Conservation (phyloP, 345 rosid species). For the Corymbia maculata region DNA sequence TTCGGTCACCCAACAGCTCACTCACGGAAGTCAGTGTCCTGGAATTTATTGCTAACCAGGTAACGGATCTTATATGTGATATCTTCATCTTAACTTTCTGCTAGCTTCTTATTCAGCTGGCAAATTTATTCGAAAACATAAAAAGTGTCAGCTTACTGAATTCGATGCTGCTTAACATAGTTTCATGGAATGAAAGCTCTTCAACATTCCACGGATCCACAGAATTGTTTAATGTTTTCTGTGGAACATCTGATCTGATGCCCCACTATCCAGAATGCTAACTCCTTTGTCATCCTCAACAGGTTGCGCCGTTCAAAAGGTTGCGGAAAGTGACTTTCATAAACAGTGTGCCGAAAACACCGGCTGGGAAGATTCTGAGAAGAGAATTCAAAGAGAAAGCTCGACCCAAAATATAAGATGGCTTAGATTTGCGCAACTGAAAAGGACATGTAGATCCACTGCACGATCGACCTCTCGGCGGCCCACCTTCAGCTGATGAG, state of each 20-base stretch:
- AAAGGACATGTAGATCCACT: background rate
- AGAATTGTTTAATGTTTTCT: background rate
- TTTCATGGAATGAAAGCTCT: background rate
- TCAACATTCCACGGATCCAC: background rate
- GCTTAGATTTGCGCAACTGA: background rate
- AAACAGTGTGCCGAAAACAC: slow-evolving; percentile 15
- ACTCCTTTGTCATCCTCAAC: background rate
- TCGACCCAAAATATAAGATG: slow-evolving; percentile 10
- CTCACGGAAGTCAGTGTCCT: slow-evolving; percentile 20
- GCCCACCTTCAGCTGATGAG: background rate
- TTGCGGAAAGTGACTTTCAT: slow-evolving; percentile 13
- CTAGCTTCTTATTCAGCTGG: background rate
- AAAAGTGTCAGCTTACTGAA: background rate
- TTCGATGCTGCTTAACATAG: background rate
- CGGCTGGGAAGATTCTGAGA: slow-evolving; percentile 28
- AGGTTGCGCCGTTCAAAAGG: slow-evolving; percentile 30
- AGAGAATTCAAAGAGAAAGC: slow-evolving; percentile 17
- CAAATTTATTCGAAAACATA: background rate
- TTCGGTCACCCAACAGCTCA: slow-evolving; percentile 19
- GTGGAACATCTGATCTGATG: background rate
- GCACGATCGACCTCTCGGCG: background rate
- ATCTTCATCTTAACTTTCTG: background rate
- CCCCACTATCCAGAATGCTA: background rate
- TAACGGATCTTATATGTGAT: background rate
- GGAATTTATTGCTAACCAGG: slow-evolving; percentile 29